Evolutionary conservation across 169 alveolate genomes (phyloP).

Genomic region (Plasmodium gallinaceum): DNA sequence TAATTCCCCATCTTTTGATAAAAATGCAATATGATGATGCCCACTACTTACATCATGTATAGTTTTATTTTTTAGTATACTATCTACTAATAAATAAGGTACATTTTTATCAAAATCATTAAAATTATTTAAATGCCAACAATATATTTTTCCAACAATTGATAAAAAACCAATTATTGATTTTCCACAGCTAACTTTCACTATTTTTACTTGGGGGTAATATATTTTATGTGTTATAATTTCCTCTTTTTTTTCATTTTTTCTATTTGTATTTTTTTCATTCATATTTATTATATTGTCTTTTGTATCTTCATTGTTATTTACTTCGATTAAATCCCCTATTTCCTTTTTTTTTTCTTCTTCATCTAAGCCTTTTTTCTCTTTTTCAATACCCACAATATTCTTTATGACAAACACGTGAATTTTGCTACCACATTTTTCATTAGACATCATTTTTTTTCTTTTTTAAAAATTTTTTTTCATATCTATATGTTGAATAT

Average conservation of each 20-base stretch:
- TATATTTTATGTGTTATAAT: constrained; percentile 65
- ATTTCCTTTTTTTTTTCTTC: not conserved
- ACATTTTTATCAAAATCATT: constrained; percentile 69
- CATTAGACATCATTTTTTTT: constrained; percentile 24
- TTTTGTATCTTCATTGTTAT: not conserved
- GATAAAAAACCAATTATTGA: constrained; percentile 59
- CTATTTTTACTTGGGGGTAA: constrained; percentile 65
- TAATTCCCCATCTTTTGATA: constrained; percentile 70
- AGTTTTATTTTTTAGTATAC: constrained; percentile 43
- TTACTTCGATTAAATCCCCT: not conserved
- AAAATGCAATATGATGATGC: constrained; percentile 33
- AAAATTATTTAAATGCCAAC: constrained; percentile 64
- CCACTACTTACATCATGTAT: constrained; percentile 75
- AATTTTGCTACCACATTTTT: constrained; percentile 50
- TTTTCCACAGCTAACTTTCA: constrained; percentile 71
- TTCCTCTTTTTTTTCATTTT: constrained; percentile 26
- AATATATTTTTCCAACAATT: constrained; percentile 38
- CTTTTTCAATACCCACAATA: constrained; percentile 4
- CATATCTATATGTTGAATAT: not conserved
- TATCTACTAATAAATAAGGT: constrained; percentile 34
- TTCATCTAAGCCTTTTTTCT: not conserved
- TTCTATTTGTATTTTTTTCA: not conserved
- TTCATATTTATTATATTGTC: not conserved
- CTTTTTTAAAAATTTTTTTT: not conserved
- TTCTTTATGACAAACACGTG: constrained; percentile 64